These are phyloP conservation scores for Stachybotrys chartarum DNA, from an alignment of 2,329 filamentous ascomycete genomes.

Conservation along the genomic window DNA sequence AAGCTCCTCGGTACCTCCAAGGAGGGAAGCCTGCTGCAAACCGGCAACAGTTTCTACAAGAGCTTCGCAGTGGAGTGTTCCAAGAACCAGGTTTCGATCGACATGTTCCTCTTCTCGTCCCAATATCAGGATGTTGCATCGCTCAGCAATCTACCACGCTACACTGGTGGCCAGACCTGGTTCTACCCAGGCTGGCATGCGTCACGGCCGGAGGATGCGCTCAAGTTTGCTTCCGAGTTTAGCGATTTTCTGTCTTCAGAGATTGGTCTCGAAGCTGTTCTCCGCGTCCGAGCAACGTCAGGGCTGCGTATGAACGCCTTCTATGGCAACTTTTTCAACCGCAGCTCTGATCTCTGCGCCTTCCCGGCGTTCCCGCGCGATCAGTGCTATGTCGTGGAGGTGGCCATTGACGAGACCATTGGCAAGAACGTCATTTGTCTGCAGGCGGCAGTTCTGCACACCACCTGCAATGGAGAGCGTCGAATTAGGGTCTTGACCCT, in stretches of 20 bases:
- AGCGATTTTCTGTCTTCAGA: slow-evolving; percentile 95
- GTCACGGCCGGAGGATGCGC: slow-evolving; percentile 85
- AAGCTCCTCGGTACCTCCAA: slow-evolving; percentile 91
- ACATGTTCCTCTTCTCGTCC: slow-evolving; percentile 95
- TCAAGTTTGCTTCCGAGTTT: slow-evolving; percentile 96
- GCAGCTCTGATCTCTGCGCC: slow-evolving; percentile 92
- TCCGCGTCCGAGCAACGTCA: slow-evolving; percentile 90
- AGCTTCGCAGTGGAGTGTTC: slow-evolving; percentile 98
- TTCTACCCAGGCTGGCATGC: slow-evolving; percentile 99
- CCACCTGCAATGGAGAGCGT: slow-evolving; percentile 94
- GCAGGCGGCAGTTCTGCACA: slow-evolving; percentile 92
- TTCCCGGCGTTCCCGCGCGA: slow-evolving; percentile 97
- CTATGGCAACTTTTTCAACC: slow-evolving; percentile 99
- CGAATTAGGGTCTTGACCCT: slow-evolving; percentile 92
- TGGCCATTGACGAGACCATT: slow-evolving; percentile 92
- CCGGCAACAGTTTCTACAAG: slow-evolving; percentile 95
- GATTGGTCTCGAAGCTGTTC: slow-evolving; percentile 91
- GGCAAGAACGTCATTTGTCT: slow-evolving; percentile 88
- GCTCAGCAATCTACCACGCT: slow-evolving; percentile 87
- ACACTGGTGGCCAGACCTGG: slow-evolving; percentile 95
- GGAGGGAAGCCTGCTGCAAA: slow-evolving; percentile 81
- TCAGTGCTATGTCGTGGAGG: slow-evolving; percentile 95
- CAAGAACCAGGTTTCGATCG: slow-evolving; percentile 96
- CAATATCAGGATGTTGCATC: slow-evolving; percentile 97
- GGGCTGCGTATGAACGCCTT: slow-evolving; percentile 95